These are phyloP conservation scores for Eucalyptus dawsonii DNA, from an alignment of 345 rosid genomes.

Conservation along the genomic window DNA sequence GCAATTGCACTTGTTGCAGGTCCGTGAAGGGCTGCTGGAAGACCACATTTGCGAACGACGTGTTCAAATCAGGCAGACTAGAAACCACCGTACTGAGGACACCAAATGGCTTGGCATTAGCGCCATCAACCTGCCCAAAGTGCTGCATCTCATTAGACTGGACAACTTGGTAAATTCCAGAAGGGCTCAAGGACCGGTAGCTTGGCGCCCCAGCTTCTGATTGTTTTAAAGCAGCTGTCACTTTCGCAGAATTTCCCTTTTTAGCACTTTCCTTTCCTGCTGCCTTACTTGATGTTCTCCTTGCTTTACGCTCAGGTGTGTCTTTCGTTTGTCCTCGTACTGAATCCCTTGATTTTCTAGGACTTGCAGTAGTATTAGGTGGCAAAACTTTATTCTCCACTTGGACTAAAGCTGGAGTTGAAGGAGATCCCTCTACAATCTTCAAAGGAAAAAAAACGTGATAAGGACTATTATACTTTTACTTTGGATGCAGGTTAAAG, in stretches of 20 bases:
- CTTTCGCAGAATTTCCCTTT: constrained; percentile 39
- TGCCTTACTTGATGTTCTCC: constrained; percentile 50
- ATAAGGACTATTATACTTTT: background rate
- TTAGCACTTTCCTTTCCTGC: constrained; percentile 47
- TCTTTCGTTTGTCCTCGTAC: constrained; percentile 28
- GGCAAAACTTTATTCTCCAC: constrained; percentile 22
- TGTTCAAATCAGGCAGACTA: constrained; percentile 62
- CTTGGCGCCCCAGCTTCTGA: constrained; percentile 34
- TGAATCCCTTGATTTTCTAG: constrained; percentile 13
- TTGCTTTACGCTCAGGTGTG: constrained; percentile 59
- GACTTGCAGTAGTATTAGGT: constrained; percentile 16
- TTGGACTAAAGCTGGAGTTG: constrained; percentile 31
- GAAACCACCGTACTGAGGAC: constrained; percentile 32
- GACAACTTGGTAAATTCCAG: constrained; percentile 30
- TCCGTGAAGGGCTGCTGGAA: constrained; percentile 94
- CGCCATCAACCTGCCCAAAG: constrained; percentile 27
- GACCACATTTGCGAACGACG: constrained; percentile 32
- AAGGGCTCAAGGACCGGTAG: constrained; percentile 22
- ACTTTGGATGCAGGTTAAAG: background rate
- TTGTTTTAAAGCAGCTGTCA: constrained; percentile 16
- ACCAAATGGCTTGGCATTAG: constrained; percentile 35
- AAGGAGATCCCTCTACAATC: constrained; percentile 47
- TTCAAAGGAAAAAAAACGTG: constrained; percentile 10
- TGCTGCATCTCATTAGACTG: constrained; percentile 55
- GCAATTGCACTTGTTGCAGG: constrained; percentile 95